These are phyloP conservation scores for Penicillium sp. DNA, from an alignment of 2,329 filamentous ascomycete genomes.

Conservation along the genomic window DNA sequence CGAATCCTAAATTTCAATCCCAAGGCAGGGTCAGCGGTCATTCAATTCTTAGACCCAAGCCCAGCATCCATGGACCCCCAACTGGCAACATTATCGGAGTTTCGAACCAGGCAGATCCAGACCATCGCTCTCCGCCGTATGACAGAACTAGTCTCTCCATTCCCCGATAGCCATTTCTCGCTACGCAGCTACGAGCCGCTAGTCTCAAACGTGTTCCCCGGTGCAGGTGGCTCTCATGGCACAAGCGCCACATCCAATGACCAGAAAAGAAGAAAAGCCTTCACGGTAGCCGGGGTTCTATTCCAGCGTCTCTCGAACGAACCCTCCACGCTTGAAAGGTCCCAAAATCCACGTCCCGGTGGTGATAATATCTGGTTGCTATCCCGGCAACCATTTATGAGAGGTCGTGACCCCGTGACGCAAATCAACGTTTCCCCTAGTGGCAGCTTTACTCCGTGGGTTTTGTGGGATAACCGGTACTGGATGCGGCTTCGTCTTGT, in stretches of 20 bases:
- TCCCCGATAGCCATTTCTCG: slow-evolving; percentile 39
- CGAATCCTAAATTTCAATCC: slow-evolving; percentile 32
- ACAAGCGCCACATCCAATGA: background rate
- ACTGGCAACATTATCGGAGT: slow-evolving; percentile 8
- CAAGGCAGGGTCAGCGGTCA: slow-evolving; percentile 33
- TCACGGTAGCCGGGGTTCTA: slow-evolving; percentile 50
- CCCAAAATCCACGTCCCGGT: background rate
- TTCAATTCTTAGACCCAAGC: slow-evolving; percentile 27
- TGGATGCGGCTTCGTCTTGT: slow-evolving; percentile 51
- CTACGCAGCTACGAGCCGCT: slow-evolving; percentile 44
- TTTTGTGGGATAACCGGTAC: slow-evolving; percentile 55
- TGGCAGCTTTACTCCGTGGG: background rate
- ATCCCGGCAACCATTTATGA: slow-evolving; percentile 38
- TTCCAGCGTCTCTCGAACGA: slow-evolving; percentile 40
- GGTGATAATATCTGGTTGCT: slow-evolving; percentile 36
- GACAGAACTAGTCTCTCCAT: slow-evolving; percentile 50
- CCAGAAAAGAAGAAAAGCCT: slow-evolving; percentile 38
- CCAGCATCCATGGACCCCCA: slow-evolving; percentile 9
- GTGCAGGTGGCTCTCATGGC: background rate
- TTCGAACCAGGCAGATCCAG: slow-evolving; percentile 31
- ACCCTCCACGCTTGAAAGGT: background rate
- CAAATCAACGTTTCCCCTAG: slow-evolving; percentile 16
- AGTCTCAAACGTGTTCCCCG: slow-evolving; percentile 43
- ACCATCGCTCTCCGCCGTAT: slow-evolving; percentile 49
- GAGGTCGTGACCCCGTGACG: slow-evolving; percentile 22